Base-by-base conservation (phyloP, 768 basidiomycete genomes). In the Pleurotus tuber-regium region DNA sequence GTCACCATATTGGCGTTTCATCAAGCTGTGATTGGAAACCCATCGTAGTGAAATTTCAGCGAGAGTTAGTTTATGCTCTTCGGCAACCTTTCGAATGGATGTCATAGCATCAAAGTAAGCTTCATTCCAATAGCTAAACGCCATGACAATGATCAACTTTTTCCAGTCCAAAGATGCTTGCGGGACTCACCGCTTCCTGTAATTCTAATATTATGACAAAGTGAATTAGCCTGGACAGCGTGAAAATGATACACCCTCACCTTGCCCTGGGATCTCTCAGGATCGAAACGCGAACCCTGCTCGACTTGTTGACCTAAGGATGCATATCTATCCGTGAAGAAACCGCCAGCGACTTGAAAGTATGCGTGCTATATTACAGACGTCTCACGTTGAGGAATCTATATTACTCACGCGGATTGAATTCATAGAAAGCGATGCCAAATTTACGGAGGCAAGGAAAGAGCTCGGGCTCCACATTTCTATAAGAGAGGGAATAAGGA, bases 31-130 rank as follows among this genome's bases (percentile, higher is more conserved):
- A 52, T 84, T 75, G 47, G 82, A 77, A 44, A 77, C 68, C 83
- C 83, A 86, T n/a, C 83, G 71, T 41, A 83, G 65, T 1, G 82
- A 79, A 3, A 82, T 71, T 63, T 84, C 81, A 2, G 74, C 69
- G 51, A 82, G 64, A 0, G 74, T 72, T 3, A 85, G 60, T 36
- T 64, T 55, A 53, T 82, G 67, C 43, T 72, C 75, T 29, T 72
- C 73, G 4, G 76, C 74, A 8, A 71, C 77, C 2, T 63, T 64
- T 11, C 71, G 66, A 52, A 84, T 70, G 9, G 65, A 51, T 0
- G 68, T 70, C 14, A 83, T 62, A 0, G 79, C 77, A 24, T 72
- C 67, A 65, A 83, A 83, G 59, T 76, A 74, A 14, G 67, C 64
- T 30, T 77, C 75, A 48, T 77, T 78, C 79, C 79, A 82, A 63